Base-by-base conservation (phyloP, 805 yeast species). In the Kodamaea kaohsiungensis region DNA sequence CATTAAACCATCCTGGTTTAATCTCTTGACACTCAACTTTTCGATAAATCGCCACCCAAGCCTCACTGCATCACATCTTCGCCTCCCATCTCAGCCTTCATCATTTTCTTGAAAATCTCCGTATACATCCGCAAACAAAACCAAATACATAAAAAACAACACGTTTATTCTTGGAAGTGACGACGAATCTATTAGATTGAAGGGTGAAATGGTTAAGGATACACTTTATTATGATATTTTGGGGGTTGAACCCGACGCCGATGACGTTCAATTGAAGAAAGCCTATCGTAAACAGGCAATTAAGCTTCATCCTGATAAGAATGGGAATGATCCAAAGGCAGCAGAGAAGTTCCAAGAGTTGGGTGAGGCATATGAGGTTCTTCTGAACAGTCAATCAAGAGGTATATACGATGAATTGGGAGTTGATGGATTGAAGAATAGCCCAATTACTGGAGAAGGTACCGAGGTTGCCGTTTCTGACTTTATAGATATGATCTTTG, bases 271-370 rank as follows among this genome's bases (percentile, higher is more conserved):
- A 59, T 89, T 95, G 70, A 95, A 95, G 71, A 91, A 91, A 68
- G 96, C 98, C 0, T 95, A 95, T 71, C 81, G 99, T 58, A 89
- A 88, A 68, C 85, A 85, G 69, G 98, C 98, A 7, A 88, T 93
- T 70, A 79, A 77, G 54, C 88, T 89, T 49, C 99, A 93, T 69
- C 99, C 99, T 1, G 99, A 95, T 69, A 95, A 95, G 75, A 91
- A 93, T 65, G 97, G 96, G n/a, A 86, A 88, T 64, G 96, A 95
- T 67, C 96, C 95, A 42, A 81, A 83, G 10, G 99, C 99, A 13
- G 91, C 93, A 12, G 83, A 81, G 49, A 86, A 87, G 63, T 95
- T 95, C 71, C 97, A 95, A 71, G 89, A 82, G 54, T 56, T 76
- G 40, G 80, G 77, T 4, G 79, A 75, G 59, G 93, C 93, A 0